Evolutionary conservation across 768 basidiomycete species (phyloP).

Genomic region (Mycena polygramma): DNA sequence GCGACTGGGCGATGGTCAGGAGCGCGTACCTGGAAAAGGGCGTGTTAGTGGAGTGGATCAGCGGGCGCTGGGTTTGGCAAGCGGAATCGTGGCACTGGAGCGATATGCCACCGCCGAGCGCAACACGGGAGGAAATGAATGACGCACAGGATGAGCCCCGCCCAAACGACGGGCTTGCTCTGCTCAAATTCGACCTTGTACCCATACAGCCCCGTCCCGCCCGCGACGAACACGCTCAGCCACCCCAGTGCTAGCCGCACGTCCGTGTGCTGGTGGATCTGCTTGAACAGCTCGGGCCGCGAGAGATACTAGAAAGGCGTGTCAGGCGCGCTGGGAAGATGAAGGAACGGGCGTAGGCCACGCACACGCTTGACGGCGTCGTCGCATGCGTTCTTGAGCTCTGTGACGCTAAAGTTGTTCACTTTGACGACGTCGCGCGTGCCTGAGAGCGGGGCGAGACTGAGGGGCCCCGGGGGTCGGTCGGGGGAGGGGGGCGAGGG

Average conservation of each 20-base stretch:
- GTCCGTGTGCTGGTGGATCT: conserved; percentile 89
- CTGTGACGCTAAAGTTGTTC: conserved; percentile 68
- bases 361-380: conserved; percentile 90
- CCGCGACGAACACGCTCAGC: conserved; percentile 85
- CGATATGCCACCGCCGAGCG: background rate
- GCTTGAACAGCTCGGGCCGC: conserved; percentile 86
- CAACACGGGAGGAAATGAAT: conserved; percentile 2
- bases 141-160: conserved; percentile 83
- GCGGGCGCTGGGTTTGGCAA: too few relatives aligned
- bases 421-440: conserved; percentile 70
- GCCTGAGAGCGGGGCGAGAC: conserved; percentile 32
- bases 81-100: too few relatives aligned
- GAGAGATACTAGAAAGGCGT: conserved; percentile 74
- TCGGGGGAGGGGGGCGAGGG: conserved; percentile 33
- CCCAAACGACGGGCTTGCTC: conserved; percentile 84
- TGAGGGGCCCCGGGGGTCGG: conserved; percentile 37
- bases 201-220: conserved; percentile 86
- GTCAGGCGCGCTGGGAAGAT: conserved; percentile 10
- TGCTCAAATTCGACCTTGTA: conserved; percentile 92
- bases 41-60: background rate
- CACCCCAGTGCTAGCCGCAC: conserved; percentile 90
- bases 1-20: conserved; percentile 77
- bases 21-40: conserved; percentile 71
- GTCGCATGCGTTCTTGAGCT: conserved; percentile 82
- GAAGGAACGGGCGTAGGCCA: conserved; percentile 28